phyloP scores from a whole-genome alignment of 345 rosid genomes.

The Boechera divaricarpa region DNA sequence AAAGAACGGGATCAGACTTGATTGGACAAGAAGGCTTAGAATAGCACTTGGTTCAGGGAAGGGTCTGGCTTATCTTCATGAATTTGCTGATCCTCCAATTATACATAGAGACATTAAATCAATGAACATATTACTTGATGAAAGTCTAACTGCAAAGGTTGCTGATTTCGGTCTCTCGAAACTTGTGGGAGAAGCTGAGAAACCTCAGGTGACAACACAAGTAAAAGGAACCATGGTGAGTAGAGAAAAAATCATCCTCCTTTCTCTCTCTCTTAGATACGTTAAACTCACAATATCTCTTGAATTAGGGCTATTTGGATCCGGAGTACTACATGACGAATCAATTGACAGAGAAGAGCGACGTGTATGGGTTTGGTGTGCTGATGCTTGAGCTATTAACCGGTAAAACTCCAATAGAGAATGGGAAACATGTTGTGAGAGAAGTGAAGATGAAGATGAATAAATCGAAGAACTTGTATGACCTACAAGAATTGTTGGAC shows the following conservation, averaged over 20 bases:
- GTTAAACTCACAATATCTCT: background rate
- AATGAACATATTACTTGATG: slow-evolving; percentile 69
- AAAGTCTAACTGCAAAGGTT: slow-evolving; percentile 20
- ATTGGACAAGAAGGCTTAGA: too few species aligned
- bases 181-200: slow-evolving; percentile 1
- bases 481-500: background rate
- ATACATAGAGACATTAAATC: slow-evolving; percentile 85
- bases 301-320: background rate
- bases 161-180: background rate
- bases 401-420: background rate
- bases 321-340: slow-evolving; percentile 17
- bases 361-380: slow-evolving; percentile 5
- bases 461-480: background rate
- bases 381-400: slow-evolving; percentile 4
- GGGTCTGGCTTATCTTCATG: too few species aligned
- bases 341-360: background rate
- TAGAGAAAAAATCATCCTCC: background rate
- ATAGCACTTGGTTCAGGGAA: too few species aligned
- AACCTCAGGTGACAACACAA: background rate
- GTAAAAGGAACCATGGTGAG: slow-evolving; percentile 9
- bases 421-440: background rate
- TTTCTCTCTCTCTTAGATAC: background rate
- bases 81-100: slow-evolving; percentile 47
- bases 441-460: slow-evolving; percentile 1
- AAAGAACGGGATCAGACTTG: too few species aligned